Evolutionary conservation across 2,329 filamentous ascomycete species (phyloP).

Genomic region (Colletotrichum horii): DNA sequence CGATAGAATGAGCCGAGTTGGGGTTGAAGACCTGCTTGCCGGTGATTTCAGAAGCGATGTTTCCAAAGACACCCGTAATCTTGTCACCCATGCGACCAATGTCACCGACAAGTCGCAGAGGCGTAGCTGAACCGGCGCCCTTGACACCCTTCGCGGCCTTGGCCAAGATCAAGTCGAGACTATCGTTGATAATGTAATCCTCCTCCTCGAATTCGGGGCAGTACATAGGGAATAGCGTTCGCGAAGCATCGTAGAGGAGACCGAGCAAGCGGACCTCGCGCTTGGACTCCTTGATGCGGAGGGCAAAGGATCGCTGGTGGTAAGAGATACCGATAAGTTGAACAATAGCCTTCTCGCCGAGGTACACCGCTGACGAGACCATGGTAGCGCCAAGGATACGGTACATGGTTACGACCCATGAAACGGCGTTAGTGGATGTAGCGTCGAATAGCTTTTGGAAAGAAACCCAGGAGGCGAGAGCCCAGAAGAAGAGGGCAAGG

Average conservation of each 20-base stretch:
- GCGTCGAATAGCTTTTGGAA: constrained; percentile 61
- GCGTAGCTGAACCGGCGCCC: constrained; percentile 69
- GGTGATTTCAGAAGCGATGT: constrained; percentile 92
- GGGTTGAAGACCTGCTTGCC: constrained; percentile 96
- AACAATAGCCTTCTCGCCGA: constrained; percentile 79
- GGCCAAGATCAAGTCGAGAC: constrained; percentile 71
- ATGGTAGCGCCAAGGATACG: constrained; percentile 71
- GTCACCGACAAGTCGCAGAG: constrained; percentile 78
- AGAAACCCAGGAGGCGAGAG: constrained; percentile 65
- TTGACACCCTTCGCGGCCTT: constrained; percentile 51
- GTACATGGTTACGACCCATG: constrained; percentile 64
- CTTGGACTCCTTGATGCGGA: constrained; percentile 88
- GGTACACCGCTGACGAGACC: constrained; percentile 71
- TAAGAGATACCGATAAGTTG: constrained; percentile 87
- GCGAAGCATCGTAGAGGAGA: constrained; percentile 88
- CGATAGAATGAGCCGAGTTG: constrained; percentile 86
- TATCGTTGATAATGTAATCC: constrained; percentile 90
- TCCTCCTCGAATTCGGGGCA: constrained; percentile 90
- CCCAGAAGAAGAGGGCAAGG: constrained; percentile 73
- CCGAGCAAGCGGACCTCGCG: constrained; percentile 81
- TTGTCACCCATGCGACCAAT: constrained; percentile 89
- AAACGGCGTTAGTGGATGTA: constrained; percentile 35
- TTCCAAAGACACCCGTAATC: constrained; percentile 90
- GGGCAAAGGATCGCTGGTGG: constrained; percentile 82
- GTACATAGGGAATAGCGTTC: constrained; percentile 88